Conservation (phyloP, 345 rosid species). For the Clausena lansium region DNA sequence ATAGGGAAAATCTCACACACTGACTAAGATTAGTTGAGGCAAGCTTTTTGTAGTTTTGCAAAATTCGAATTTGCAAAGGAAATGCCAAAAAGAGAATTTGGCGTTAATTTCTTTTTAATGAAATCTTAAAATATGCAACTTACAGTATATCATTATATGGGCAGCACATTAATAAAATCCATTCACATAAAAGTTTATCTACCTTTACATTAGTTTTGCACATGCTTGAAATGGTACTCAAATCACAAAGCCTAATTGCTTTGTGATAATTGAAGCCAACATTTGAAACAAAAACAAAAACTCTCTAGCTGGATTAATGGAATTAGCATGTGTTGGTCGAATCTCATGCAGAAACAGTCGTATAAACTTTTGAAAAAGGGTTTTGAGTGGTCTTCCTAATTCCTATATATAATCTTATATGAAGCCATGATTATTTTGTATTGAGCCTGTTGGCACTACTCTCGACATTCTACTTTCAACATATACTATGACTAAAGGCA, state of each 20-base stretch:
- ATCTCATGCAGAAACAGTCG: constrained; percentile 18
- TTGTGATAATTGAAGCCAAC: neutral
- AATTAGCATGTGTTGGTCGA: constrained; percentile 14
- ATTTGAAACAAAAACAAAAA: constrained; percentile 12
- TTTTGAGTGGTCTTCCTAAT: neutral
- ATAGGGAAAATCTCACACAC: too few species aligned
- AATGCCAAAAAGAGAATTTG: constrained; percentile 11
- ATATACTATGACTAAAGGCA: constrained; percentile 3
- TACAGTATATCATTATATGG: neutral
- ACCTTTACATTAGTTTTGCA: neutral
- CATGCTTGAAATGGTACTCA: neutral
- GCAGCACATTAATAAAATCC: neutral
- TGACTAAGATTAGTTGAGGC: too few species aligned
- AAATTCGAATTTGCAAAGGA: neutral
- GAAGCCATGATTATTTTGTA: constrained; percentile 10
- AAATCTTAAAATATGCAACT: neutral
- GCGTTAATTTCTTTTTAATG: neutral
- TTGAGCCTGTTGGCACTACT: constrained; percentile 1
- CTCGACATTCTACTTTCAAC: constrained; percentile 18
- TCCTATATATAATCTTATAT: neutral
- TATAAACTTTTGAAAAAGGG: constrained; percentile 11
- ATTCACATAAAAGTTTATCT: neutral
- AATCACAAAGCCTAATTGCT: neutral
- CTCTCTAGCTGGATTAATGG: constrained; percentile 11
- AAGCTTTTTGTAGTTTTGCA: too few species aligned